These are phyloP conservation scores for Mrakia gelida DNA, from an alignment of 768 basidiomycete species.

Conservation along the genomic window DNA sequence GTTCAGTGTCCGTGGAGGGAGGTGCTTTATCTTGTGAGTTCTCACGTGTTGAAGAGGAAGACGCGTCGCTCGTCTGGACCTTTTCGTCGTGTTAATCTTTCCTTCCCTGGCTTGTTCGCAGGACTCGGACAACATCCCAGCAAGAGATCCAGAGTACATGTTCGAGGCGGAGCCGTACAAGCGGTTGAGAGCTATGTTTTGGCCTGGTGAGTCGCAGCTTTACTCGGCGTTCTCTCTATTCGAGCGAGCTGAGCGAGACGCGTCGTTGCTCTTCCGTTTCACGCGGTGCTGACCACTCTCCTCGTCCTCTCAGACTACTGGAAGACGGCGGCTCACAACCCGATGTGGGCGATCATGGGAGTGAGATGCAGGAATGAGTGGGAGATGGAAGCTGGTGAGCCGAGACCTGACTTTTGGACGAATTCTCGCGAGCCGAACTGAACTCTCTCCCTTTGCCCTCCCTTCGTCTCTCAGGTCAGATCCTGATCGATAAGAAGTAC, in stretches of 20 bases:
- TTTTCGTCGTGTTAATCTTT: background rate
- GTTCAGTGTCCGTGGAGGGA: constrained; percentile 44
- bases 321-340: constrained; percentile 43
- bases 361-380: constrained; percentile 44
- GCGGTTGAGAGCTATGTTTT: constrained; percentile 43
- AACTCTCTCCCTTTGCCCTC: no score
- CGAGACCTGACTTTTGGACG: background rate
- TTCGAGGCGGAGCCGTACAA: constrained; percentile 47
- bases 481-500: constrained; percentile 44
- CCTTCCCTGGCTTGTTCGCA: background rate
- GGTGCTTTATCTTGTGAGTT: constrained; percentile 47
- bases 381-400: constrained; percentile 50
- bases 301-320: constrained; percentile 36
- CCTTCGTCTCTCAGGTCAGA: no score
- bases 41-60: background rate
- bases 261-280: background rate
- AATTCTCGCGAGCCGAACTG: no score
- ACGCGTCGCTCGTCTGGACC: no score
- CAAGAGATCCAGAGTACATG: constrained; percentile 44
- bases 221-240: background rate
- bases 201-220: constrained; percentile 34
- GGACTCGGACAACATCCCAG: constrained; percentile 35
- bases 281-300: no score
- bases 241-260: background rate
- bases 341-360: constrained; percentile 45